Conservation (phyloP, 1,284 basidiomycete genomes). For the Crepidotus sp. region DNA sequence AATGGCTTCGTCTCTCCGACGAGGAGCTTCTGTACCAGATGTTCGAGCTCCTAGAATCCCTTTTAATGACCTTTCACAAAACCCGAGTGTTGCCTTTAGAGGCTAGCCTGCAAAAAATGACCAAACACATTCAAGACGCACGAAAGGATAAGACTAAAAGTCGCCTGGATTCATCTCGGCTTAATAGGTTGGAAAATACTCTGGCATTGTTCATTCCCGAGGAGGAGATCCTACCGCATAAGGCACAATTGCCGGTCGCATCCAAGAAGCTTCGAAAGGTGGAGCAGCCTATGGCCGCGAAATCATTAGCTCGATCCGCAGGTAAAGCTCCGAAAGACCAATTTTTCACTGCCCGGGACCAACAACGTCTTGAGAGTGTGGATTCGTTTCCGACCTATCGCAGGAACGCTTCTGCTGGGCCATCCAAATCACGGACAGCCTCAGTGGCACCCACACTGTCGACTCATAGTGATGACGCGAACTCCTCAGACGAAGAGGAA, state of each 20-base stretch:
- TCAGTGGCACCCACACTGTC: constrained; percentile 12
- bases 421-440: constrained; percentile 10
- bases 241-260: not conserved
- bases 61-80: constrained; percentile 63
- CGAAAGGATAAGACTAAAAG: constrained; percentile 34
- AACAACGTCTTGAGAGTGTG: constrained; percentile 29
- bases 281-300: not conserved
- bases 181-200: constrained; percentile 49
- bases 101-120: constrained; percentile 45
- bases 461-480: constrained; percentile 11
- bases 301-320: constrained; percentile 2
- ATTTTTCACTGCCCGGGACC: constrained; percentile 30
- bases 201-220: constrained; percentile 42
- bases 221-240: not conserved
- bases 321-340: constrained; percentile 9
- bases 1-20: constrained; percentile 88
- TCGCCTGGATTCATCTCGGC: constrained; percentile 48
- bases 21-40: constrained; percentile 83
- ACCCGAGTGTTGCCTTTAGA: constrained; percentile 43
- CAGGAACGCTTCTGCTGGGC: constrained; percentile 19
- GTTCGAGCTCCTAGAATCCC: constrained; percentile 69
- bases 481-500: constrained; percentile 42
- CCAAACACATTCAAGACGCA: constrained; percentile 50
- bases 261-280: constrained; percentile 7
- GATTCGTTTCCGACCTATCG: constrained; percentile 30